phyloP scores from a whole-genome alignment of 306 rosid genomes.

The Mucuna pruriens region DNA sequence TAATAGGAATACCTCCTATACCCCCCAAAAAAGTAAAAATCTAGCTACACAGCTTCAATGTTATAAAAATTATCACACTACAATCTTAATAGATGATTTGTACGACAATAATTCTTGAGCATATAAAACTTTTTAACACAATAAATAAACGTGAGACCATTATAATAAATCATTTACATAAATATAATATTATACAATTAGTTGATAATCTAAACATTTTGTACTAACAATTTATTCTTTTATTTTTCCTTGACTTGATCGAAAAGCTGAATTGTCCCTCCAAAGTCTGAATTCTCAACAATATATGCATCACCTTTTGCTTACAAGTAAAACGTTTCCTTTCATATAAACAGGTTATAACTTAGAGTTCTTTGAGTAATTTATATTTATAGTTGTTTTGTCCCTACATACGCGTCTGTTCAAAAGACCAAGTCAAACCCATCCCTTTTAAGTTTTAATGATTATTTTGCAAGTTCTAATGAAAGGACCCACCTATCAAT shows the following conservation, averaged over 20 bases:
- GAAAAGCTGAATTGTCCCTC: not conserved
- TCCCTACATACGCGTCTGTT: not conserved
- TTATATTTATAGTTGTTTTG: not conserved
- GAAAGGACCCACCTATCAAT: not conserved
- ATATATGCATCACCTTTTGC: not conserved
- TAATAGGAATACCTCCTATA: too few relatives aligned
- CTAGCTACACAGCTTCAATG: not conserved
- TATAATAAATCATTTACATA: not conserved
- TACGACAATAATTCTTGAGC: not conserved
- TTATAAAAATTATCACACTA: not conserved
- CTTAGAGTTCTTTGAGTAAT: constrained; percentile 20
- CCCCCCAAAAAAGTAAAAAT: not conserved
- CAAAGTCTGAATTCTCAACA: constrained; percentile 18
- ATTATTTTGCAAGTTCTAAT: not conserved
- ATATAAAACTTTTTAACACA: not conserved
- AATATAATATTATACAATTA: not conserved
- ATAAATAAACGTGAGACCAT: not conserved
- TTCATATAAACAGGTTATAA: constrained; percentile 20
- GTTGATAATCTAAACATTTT: not conserved
- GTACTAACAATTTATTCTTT: not conserved
- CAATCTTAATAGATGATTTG: not conserved
- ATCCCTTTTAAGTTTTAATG: not conserved
- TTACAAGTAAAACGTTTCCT: constrained; percentile 16
- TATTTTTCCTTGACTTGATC: constrained; percentile 8
- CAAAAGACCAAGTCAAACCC: constrained; percentile 15